Evolutionary conservation across 495 filamentous ascomycete genomes (phyloP), one percentile per base, ranked within the genome.

Genomic region (Podospora australis): DNA sequence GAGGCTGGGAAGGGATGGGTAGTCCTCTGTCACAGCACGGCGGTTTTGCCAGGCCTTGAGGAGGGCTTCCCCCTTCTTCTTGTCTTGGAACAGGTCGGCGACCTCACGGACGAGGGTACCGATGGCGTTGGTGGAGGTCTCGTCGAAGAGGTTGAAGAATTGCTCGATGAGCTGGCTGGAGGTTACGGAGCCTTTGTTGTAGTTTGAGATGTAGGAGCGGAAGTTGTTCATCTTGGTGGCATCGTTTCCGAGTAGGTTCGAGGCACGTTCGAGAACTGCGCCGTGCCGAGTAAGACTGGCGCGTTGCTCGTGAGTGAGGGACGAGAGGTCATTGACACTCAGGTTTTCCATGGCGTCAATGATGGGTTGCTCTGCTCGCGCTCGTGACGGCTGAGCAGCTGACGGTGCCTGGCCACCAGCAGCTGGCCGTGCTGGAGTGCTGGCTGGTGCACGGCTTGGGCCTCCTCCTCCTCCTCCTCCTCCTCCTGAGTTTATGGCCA

Each of bases 91-190:
- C 17, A 97, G 84, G 3, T 97, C 94, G 16, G 89, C 87, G 4
- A 96, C 81, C 56, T 97, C 94, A 39, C 90, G 87, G 54, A 97
- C 79, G 0, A 97, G 76, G 32, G 90, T 96, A 7, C 90, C 90
- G 0, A 99, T 72, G 29, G 95, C 87, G 2, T 74, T 70, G 9
- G 83, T 80, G 3, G 81, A 78, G 3, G 81, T 84, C 61, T 96
- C 89, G 10, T 74, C 65, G 56, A 96, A 95, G 7, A 95, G 71
- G 8, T 86, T 75, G 62, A 80, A 78, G 60, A 95, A 88, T 20
- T 79, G 77, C 49, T 95, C 87, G 46, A 97, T 83, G 1, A 97
- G 77, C 39, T 84, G 80, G 6, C 79, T 69, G 0, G 90, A 81
- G 1, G 83, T 75, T 49, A 91, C 74, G 17, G 71, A 65, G 35